Conservation (phyloP, 805 yeast species). For the Wickerhamiella brachini region DNA sequence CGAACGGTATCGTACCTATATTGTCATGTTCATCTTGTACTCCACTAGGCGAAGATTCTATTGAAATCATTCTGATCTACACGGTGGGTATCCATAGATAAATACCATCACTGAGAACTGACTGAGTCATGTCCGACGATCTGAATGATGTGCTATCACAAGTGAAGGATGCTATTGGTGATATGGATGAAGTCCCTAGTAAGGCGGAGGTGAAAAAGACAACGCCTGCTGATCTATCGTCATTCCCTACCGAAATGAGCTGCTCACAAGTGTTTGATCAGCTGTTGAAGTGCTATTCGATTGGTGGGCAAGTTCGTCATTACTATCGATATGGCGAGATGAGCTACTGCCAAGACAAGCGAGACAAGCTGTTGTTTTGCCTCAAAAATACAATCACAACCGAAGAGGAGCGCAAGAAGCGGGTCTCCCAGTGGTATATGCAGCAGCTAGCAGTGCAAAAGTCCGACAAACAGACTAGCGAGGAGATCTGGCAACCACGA, state of each 20-base stretch:
- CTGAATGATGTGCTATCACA: conserved; percentile 13
- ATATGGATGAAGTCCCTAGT: conserved; percentile 3
- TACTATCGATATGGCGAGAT: conserved; percentile 75
- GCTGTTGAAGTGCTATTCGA: conserved; percentile 68
- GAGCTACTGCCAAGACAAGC: conserved; percentile 53
- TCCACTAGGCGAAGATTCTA: too few species aligned
- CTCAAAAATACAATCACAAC: conserved; percentile 42
- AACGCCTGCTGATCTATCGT: conserved; percentile 1
- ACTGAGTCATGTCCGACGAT: conserved; percentile 3
- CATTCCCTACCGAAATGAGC: conserved; percentile 38
- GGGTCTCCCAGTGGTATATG: conserved; percentile 60
- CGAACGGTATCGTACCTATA: too few species aligned
- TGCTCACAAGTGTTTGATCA: conserved; percentile 82
- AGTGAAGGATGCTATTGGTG: conserved; percentile 16
- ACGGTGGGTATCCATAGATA: too few species aligned
- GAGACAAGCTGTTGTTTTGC: conserved; percentile 72
- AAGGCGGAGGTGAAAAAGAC: not conserved
- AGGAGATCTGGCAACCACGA: conserved; percentile 65
- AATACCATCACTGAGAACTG: too few species aligned
- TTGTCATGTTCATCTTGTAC: too few species aligned
- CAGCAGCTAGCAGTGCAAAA: conserved; percentile 45
- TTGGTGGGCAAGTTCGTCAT: conserved; percentile 80
- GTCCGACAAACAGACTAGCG: conserved; percentile 53
- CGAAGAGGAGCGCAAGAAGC: conserved; percentile 36
- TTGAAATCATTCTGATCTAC: too few species aligned